Base-by-base conservation (phyloP, 768 basidiomycete genomes). In the Leucocoprinus leucothites region DNA sequence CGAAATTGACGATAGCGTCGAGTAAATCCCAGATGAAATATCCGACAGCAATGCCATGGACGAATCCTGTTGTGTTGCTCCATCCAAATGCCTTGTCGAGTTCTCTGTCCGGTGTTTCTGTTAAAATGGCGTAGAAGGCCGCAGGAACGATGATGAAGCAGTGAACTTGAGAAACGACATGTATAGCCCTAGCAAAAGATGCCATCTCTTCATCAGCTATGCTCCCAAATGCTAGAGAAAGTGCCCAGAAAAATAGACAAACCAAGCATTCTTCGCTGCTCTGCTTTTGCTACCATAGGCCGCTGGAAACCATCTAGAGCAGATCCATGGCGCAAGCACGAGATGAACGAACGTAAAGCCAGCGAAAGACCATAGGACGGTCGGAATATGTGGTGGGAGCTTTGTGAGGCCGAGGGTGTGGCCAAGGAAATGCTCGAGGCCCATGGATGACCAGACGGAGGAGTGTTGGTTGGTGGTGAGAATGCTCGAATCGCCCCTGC, bases 21-120 rank as follows among this genome's bases (percentile, higher is more conserved):
- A 90, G 55, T 0, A 79, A 77, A 63, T 96, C 93, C 93, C 93
- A 96, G 18, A 94, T 59, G 67, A 96, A 94, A 64, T 87, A 87
- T 4, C 87, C 92, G 48, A 78, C 77, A 26, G 89, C 83, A 46
- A 96, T 77, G 21, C 87, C 88, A 60, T 82, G 73, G 1, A 86
- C 71, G 44, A 79, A 73, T 19, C 84, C 86, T 3, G 79, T 76
- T 18, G 66, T 57, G 1, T 79, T 73, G 59, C 89, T 80, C 78
- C 88, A 93, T 5, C 91, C 93, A 63, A 86, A 93, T 5, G 84
- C 86, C 28, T 82, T 81, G 67, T 94, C 86, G n/a, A 69, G 62
- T 24, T 70, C 65, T 16, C 87, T 71, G 14, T 69, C 75, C 0
- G 78, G 69, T 13, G 73, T 67, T 41, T 75, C 66, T 19, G 64